Evolutionary conservation across 2,329 filamentous ascomycete genomes (phyloP), one percentile per base, ranked within the genome.

Genomic region (Penicillium corylophilum): DNA sequence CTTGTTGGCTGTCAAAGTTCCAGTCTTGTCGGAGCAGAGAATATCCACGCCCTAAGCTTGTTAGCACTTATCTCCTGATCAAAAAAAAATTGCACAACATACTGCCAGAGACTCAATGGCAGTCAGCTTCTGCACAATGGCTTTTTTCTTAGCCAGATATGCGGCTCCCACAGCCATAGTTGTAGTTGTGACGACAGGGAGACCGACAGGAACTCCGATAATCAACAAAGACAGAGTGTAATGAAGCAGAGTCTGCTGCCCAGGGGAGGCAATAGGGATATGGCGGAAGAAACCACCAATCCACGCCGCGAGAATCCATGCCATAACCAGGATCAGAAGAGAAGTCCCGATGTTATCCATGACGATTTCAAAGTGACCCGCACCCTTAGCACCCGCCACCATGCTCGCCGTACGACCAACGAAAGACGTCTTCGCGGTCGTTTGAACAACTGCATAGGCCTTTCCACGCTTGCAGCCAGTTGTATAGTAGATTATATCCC

Each of bases 401-500:
- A 90, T 81, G 56, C 80, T 82, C 41, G 87, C 87, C 61, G 87
- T 90, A 67, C 84, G 84, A 71, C 87, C 87, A 69, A 90, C 87
- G 74, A 90, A 91, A 49, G 87, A 90, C 70, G 81, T 81, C 69
- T 82, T 85, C 48, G 87, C 87, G 47, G 82, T 80, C 51, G 84
- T 82, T 50, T 83, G 82, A 60, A 85, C 82, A 51, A 91, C 81
- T 57, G 82, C 85, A 69, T 86, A 90, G 39, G 85, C 83, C 74
- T 89, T 89, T 63, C 87, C 87, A 65, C 87, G 86, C 80, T 90
- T 91, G 77, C 87, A 90, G 58, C 87, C 86, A 55, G 87, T 90
- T 33, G 87, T 90, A 75, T 90, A 90, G 78, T 87, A 90, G 64
- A 87, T 79, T 53, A 82, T 76, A 64, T 90, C 87, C 50, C 86